Evolutionary conservation across 345 rosid species (phyloP).

Genomic region (Boechera retrofracta): DNA sequence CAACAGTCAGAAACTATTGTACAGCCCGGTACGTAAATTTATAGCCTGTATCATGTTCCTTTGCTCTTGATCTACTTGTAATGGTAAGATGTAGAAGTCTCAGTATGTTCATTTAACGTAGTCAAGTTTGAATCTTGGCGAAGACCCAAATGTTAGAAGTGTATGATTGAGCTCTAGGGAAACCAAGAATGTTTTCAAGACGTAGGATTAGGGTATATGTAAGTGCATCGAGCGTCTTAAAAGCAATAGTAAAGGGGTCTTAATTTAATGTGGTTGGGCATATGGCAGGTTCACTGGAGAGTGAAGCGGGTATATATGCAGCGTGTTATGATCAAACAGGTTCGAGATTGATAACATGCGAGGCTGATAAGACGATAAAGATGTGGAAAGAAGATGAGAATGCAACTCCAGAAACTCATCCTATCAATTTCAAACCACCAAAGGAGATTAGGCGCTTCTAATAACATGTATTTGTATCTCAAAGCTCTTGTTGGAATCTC

Average conservation of each 20-base stretch:
- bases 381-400: constrained; percentile 99
- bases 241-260: not conserved
- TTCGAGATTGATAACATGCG: constrained; percentile 81
- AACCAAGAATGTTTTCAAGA: constrained; percentile 11
- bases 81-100: constrained; percentile 17
- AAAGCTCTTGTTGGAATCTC: constrained; percentile 7
- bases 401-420: constrained; percentile 94
- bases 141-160: constrained; percentile 15
- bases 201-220: not conserved
- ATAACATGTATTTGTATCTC: not conserved
- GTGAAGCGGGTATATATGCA: constrained; percentile 98
- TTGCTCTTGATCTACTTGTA: not conserved
- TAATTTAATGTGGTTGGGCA: constrained; percentile 4
- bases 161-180: constrained; percentile 7
- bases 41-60: constrained; percentile 15
- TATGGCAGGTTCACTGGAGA: constrained; percentile 87
- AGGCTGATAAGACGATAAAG: constrained; percentile 96
- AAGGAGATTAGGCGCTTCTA: constrained; percentile 95
- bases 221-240: not conserved
- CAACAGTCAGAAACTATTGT: constrained; percentile 96
- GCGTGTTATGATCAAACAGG: constrained; percentile 79
- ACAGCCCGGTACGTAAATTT: constrained; percentile 65
- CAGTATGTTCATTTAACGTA: not conserved
- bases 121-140: not conserved
- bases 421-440: constrained; percentile 94